phyloP scores from a whole-genome alignment of 441 rosid genomes.

The Omphalea diandra region DNA sequence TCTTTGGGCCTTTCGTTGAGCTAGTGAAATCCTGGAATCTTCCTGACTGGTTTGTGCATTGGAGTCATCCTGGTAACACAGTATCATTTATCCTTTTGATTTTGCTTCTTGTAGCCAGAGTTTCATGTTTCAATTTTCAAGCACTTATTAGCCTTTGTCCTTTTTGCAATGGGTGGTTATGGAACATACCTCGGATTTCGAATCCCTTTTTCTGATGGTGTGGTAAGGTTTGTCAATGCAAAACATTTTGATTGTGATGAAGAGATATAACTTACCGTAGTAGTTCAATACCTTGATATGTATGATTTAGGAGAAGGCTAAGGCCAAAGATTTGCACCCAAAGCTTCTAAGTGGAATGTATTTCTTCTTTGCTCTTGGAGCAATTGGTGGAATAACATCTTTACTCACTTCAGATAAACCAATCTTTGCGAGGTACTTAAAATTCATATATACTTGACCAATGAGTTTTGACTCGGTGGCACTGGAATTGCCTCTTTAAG shows the following conservation, averaged over 20 bases:
- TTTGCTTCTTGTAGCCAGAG: slow-evolving; percentile 9
- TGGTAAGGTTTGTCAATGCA: slow-evolving; percentile 42
- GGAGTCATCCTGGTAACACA: slow-evolving; percentile 98
- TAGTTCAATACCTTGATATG: neutral
- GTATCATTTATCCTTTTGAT: slow-evolving; percentile 31
- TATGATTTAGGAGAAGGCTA: slow-evolving; percentile 68
- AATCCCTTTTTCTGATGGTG: slow-evolving; percentile 62
- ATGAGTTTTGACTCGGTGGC: too few relatives aligned
- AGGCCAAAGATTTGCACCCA: slow-evolving; percentile 87
- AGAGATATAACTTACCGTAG: too few relatives aligned
- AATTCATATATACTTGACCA: too few relatives aligned
- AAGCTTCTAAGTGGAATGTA: slow-evolving; percentile 90
- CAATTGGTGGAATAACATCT: slow-evolving; percentile 86
- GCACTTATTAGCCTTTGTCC: slow-evolving; percentile 66
- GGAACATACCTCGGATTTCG: slow-evolving; percentile 91
- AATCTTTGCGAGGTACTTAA: slow-evolving; percentile 62
- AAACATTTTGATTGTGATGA: neutral
- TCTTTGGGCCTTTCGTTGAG: slow-evolving; percentile 74
- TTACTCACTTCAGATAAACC: slow-evolving; percentile 84
- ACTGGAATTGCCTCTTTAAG: too few relatives aligned
- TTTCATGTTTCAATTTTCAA: neutral
- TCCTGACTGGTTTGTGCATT: slow-evolving; percentile 88
- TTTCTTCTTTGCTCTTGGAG: slow-evolving; percentile 90
- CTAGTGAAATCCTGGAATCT: slow-evolving; percentile 68
- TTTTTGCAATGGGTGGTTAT: slow-evolving; percentile 95